phyloP scores from a whole-genome alignment of 2,329 filamentous ascomycete species.

The Fusarium algeriense region DNA sequence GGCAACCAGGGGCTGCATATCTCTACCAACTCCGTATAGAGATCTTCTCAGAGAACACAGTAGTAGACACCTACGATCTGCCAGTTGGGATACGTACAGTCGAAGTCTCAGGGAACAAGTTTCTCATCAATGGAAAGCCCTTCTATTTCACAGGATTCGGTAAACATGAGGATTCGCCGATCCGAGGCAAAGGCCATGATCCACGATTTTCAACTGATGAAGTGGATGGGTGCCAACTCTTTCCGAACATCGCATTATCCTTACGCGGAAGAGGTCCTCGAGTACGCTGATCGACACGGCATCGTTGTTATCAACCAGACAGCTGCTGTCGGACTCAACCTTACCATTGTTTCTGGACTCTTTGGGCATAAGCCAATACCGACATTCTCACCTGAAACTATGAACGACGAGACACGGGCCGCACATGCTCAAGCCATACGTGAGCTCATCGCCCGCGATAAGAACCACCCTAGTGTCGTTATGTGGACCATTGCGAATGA shows the following conservation, averaged over 20 bases:
- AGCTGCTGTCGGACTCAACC: background rate
- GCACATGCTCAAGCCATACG: background rate
- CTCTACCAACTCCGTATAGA: background rate
- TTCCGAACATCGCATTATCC: background rate
- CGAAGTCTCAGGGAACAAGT: background rate
- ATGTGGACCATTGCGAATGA: background rate
- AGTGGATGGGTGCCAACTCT: background rate
- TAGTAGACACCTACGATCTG: background rate
- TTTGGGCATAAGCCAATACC: background rate
- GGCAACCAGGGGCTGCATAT: background rate
- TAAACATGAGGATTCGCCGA: background rate
- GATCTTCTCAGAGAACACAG: background rate
- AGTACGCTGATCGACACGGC: background rate
- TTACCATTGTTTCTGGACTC: background rate
- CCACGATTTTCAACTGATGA: background rate
- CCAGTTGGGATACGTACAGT: background rate
- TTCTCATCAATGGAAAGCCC: background rate
- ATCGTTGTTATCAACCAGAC: background rate
- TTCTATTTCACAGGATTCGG: background rate
- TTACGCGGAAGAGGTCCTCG: background rate
- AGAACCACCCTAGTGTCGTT: background rate
- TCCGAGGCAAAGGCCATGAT: background rate
- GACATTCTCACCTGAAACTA: background rate
- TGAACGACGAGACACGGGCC: background rate
- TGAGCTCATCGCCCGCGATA: background rate